Evolutionary conservation across 352 stramenopile genomes (phyloP).

Genomic region (Elongisporangium senticosum): DNA sequence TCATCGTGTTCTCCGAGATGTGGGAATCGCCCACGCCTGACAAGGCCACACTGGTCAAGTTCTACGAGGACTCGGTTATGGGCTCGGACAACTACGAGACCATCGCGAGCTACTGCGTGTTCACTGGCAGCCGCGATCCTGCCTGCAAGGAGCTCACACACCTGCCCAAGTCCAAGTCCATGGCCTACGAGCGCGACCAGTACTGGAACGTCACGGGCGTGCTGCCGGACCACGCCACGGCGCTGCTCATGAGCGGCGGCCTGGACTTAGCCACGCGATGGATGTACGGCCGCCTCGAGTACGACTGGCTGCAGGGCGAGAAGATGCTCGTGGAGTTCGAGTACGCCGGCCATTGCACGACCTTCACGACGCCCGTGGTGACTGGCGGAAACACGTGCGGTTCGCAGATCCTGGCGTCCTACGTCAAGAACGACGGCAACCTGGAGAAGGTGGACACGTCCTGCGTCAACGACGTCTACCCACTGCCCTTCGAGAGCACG

Average conservation of each 20-base stretch:
- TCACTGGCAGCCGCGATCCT: constrained; percentile 53
- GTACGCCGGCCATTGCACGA: constrained; percentile 68
- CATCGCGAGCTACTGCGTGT: constrained; percentile 74
- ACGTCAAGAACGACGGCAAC: constrained; percentile 47
- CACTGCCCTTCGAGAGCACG: constrained; percentile 33
- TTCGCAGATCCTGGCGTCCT: constrained; percentile 63
- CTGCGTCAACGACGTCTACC: constrained; percentile 54
- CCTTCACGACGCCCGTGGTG: constrained; percentile 60
- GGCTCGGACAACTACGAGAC: constrained; percentile 63
- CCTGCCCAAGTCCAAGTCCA: constrained; percentile 26
- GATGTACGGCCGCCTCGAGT: constrained; percentile 48
- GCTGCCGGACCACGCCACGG: constrained; percentile 32
- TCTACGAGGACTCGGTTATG: constrained; percentile 57
- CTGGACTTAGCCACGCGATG: constrained; percentile 50
- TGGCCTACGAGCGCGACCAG: constrained; percentile 53
- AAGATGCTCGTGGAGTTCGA: constrained; percentile 69
- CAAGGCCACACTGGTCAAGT: constrained; percentile 43
- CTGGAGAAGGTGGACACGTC: constrained; percentile 59
- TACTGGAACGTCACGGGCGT: constrained; percentile 63
- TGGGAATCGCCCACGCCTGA: constrained; percentile 52
- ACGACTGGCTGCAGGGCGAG: constrained; percentile 35
- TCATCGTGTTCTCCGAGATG: constrained; percentile 80
- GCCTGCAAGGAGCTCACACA: constrained; percentile 46
- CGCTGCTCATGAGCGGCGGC: constrained; percentile 47
- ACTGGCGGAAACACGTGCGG: constrained; percentile 45